Base-by-base conservation (phyloP, 2,329 filamentous ascomycete genomes). In the Colletotrichum higginsianum region DNA sequence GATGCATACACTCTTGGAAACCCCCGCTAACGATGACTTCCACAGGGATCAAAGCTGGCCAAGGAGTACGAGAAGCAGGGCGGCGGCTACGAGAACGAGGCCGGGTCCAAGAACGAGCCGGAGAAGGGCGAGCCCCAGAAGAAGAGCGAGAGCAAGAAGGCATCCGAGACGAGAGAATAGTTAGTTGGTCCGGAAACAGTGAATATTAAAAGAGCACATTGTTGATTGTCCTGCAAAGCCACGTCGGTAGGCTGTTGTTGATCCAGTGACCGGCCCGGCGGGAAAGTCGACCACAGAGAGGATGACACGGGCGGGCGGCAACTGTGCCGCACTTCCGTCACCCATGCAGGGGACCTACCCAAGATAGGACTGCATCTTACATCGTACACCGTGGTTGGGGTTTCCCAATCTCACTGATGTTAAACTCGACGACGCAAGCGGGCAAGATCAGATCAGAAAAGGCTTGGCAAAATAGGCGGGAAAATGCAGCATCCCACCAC, bases 41-140 rank as follows among this genome's bases (percentile, higher is more conserved):
- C n/a, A 42, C 46, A 81, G 81, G 79, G 76, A 2, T 74, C 77
- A 3, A 84, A 83, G 73, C 75, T 84, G 4, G 81, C 81, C 2
- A 84, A 84, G 66, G 82, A 84, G 73, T 84, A 84, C 61, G 82
- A 84, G 76, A 82, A 80, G 74, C 80, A 81, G 50, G 82, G 83
- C 1, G 82, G 82, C 4, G 82, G 76, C 1, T 84, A 83, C 61
- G 81, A 84, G 75, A 81, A 84, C 46, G 79, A 82, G 74, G 71
- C 82, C 0, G 81, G 81, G 0, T 84, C 82, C 11, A 84, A 84
- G 74, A 84, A 84, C 35, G 77, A 79, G 67, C 77, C 77, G 0
- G 76, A 78, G 71, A 77, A 75, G 68, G 79, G 78, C 23, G 66
- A 69, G 11, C 78, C 77, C 1, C 67, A 77, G 53, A 73, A 75